These are phyloP conservation scores for Prosopis cineraria DNA, from an alignment of 306 rosid species.

Conservation along the genomic window DNA sequence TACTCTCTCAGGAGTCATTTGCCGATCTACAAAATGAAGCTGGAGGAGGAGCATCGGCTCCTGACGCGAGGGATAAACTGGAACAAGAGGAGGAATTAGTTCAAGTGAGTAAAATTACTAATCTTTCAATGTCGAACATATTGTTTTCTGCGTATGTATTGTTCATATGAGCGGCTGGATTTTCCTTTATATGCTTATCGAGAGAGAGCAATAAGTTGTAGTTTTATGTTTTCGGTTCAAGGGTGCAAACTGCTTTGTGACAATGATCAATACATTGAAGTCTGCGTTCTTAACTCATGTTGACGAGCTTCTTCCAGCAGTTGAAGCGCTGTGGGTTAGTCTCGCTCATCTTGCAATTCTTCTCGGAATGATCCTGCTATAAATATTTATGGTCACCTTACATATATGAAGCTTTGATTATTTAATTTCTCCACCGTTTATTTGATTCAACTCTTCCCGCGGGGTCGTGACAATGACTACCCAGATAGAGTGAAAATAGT, in stretches of 20 bases:
- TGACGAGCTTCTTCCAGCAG: conserved; percentile 20
- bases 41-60: not conserved
- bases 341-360: not conserved
- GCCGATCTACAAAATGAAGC: not conserved
- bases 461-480: not conserved
- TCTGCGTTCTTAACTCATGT: not conserved
- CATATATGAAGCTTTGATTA: not conserved
- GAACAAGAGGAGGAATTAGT: conserved; percentile 14
- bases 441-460: not conserved
- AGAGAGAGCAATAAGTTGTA: not conserved
- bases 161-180: too few relatives aligned
- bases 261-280: not conserved
- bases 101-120: conserved; percentile 8
- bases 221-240: not conserved
- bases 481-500: conserved; percentile 22
- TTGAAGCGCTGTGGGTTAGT: conserved; percentile 29
- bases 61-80: not conserved
- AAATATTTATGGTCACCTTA: not conserved
- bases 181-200: too few relatives aligned
- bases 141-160: too few relatives aligned
- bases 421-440: not conserved
- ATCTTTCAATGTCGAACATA: not conserved
- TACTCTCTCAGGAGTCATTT: not conserved
- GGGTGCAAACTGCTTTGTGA: conserved; percentile 6
- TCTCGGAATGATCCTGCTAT: not conserved